A percentile compares a stretch with the other conserved stretches of the same genome.
Evolutionary conservation across 1,139 yeast genomes (phyloP).

Genomic region (Arxiozyma slooffiae): DNA sequence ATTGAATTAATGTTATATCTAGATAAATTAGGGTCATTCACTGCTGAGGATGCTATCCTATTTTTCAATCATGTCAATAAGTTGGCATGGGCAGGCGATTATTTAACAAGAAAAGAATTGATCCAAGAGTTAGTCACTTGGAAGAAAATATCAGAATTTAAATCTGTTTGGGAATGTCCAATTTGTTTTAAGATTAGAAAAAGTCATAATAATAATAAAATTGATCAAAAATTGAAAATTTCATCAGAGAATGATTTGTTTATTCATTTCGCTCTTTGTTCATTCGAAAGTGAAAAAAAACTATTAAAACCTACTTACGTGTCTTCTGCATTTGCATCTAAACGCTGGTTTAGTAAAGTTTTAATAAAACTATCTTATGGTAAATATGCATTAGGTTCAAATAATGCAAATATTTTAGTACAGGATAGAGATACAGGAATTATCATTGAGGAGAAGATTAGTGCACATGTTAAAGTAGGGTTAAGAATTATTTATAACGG

Average conservation of each 20-base stretch:
- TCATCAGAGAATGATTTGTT: constrained; percentile 46
- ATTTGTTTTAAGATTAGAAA: constrained; percentile 58
- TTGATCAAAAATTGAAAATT: constrained; percentile 17
- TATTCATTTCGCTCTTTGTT: constrained; percentile 82
- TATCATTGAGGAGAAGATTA: constrained; percentile 85
- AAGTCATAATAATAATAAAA: constrained; percentile 41
- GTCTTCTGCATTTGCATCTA: constrained; percentile 72
- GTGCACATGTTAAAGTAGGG: constrained; percentile 78
- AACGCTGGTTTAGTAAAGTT: constrained; percentile 80
- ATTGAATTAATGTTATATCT: constrained; percentile 23
- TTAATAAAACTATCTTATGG: constrained; percentile 83
- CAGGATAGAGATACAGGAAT: constrained; percentile 86
- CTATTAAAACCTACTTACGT: constrained; percentile 62
- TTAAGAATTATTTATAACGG: constrained; percentile 78
- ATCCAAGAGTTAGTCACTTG: constrained; percentile 40
- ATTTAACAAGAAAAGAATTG: constrained; percentile 27
- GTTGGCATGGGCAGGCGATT: constrained; percentile 27
- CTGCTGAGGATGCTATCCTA: constrained; percentile 48
- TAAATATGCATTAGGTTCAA: constrained; percentile 74
- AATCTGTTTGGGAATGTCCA: constrained; percentile 46
- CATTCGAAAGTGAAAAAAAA: constrained; percentile 61
- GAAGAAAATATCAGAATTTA: constrained; percentile 33
- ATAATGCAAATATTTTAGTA: constrained; percentile 87
- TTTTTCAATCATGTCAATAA: constrained; percentile 34
- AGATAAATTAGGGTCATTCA: constrained; percentile 38